These are phyloP conservation scores for Capsicum baccatum DNA, from an alignment of 257 asterid species.

Conservation along the genomic window DNA sequence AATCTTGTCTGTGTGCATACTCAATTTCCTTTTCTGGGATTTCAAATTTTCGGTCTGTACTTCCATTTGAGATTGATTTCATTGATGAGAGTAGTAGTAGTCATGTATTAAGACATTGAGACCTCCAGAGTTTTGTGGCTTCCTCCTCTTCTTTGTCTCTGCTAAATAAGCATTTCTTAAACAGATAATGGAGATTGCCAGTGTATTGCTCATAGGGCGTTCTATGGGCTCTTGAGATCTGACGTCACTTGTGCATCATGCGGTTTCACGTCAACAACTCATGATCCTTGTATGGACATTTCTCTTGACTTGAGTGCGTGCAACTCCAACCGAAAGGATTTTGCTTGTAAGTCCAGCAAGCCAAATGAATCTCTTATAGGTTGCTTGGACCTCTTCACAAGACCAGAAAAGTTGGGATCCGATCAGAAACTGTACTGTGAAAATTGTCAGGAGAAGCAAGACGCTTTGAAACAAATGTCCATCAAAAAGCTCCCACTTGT, in stretches of 20 bases:
- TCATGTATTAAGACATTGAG: neutral
- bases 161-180: conserved; percentile 30
- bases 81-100: neutral
- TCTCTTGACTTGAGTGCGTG: conserved; percentile 65
- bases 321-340: conserved; percentile 32
- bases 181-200: conserved; percentile 78
- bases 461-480: conserved; percentile 90
- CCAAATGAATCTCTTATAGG: conserved; percentile 63
- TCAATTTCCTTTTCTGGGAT: neutral
- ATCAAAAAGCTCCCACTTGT: conserved; percentile 85
- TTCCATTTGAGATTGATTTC: neutral
- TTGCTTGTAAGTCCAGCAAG: conserved; percentile 48
- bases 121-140: conserved; percentile 13
- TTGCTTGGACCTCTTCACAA: conserved; percentile 83
- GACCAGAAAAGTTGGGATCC: conserved; percentile 82
- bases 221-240: conserved; percentile 82
- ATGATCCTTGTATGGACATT: conserved; percentile 84
- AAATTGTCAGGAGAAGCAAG: conserved; percentile 76
- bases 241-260: conserved; percentile 88
- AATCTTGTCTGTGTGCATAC: neutral
- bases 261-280: conserved; percentile 88
- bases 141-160: neutral
- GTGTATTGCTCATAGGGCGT: conserved; percentile 84
- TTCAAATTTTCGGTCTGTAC: conserved; percentile 8
- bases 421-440: conserved; percentile 90